Evolutionary conservation across 2,329 filamentous ascomycete genomes (phyloP).

Genomic region (Sarocladiaceae sp.): DNA sequence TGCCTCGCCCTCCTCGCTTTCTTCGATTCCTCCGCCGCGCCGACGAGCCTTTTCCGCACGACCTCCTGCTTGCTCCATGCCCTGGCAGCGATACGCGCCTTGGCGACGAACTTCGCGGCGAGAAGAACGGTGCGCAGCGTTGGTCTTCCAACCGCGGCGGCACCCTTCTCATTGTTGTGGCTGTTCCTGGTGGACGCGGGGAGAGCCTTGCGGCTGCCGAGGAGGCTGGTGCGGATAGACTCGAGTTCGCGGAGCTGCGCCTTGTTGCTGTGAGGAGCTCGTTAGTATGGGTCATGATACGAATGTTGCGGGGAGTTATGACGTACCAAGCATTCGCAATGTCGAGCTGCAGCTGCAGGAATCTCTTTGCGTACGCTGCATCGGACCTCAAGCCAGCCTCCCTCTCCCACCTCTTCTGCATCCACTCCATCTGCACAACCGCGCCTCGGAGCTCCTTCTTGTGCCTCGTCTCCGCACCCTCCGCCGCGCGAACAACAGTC

Average conservation of each 20-base stretch:
- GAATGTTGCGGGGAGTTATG: conserved; percentile 10
- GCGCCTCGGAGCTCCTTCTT: conserved; percentile 73
- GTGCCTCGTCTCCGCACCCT: conserved; percentile 62
- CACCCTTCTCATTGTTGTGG: conserved; percentile 11
- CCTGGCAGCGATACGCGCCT: conserved; percentile 40
- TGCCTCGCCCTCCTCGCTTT: conserved; percentile 36
- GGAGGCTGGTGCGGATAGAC: conserved; percentile 56
- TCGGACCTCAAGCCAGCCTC: conserved; percentile 76
- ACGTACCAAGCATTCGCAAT: conserved; percentile 88
- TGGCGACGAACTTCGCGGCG: conserved; percentile 46
- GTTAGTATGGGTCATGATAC: conserved; percentile 15
- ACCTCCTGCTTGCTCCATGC: conserved; percentile 47
- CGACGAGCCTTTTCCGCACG: conserved; percentile 40
- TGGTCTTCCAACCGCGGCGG: conserved; percentile 12
- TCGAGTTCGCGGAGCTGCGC: conserved; percentile 81
- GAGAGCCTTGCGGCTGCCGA: conserved; percentile 29
- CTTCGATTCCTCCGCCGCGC: conserved; percentile 40
- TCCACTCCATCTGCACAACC: conserved; percentile 83
- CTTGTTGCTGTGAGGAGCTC: conserved; percentile 66
- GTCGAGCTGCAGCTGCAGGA: conserved; percentile 71
- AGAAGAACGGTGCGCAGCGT: conserved; percentile 39
- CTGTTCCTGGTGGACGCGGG: conserved; percentile 18
- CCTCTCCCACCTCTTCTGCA: conserved; percentile 72
- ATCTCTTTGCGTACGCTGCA: conserved; percentile 80
- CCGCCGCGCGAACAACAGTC: conserved; percentile 50